Evolutionary conservation across 2,329 filamentous ascomycete genomes (phyloP).

Genomic region (Ceratocystis colombiana): DNA sequence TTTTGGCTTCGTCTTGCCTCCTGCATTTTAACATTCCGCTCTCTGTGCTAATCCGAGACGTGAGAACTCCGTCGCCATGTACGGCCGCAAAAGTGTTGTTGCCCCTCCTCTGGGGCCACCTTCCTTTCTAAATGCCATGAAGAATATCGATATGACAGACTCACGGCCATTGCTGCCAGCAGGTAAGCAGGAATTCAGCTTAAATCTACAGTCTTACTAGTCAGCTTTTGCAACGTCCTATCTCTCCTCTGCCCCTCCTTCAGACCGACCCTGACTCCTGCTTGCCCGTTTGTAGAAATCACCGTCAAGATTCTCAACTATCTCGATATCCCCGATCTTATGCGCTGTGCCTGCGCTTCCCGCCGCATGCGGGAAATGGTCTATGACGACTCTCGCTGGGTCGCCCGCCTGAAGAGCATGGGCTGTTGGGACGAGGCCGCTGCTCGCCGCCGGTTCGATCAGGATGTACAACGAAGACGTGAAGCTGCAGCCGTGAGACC

Average conservation of each 20-base stretch:
- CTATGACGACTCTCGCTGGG: conserved; percentile 95
- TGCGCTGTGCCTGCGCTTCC: conserved; percentile 75
- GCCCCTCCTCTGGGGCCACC: conserved; percentile 33
- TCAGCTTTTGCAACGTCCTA: not conserved
- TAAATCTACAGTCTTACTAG: not conserved
- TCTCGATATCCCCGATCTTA: conserved; percentile 71
- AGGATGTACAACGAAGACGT: conserved; percentile 50
- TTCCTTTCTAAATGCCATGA: conserved; percentile 64
- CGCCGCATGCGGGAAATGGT: conserved; percentile 93
- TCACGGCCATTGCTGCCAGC: conserved; percentile 71
- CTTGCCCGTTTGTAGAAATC: conserved; percentile 52
- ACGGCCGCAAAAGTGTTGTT: conserved; percentile 35
- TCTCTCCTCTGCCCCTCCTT: not conserved
- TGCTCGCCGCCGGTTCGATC: conserved; percentile 70
- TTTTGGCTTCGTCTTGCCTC: not conserved
- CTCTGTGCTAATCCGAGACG: not conserved
- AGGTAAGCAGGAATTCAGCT: conserved; percentile 20
- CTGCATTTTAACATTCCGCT: not conserved
- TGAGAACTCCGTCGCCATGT: conserved; percentile 33
- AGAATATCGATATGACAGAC: conserved; percentile 69
- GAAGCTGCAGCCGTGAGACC: conserved; percentile 39
- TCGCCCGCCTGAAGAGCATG: conserved; percentile 74
- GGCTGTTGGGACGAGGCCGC: conserved; percentile 86
- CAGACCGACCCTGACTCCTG: not conserved
- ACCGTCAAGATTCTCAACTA: conserved; percentile 81